Conservation (phyloP, 2,329 filamentous ascomycete species). For the Botrytis deweyae region DNA sequence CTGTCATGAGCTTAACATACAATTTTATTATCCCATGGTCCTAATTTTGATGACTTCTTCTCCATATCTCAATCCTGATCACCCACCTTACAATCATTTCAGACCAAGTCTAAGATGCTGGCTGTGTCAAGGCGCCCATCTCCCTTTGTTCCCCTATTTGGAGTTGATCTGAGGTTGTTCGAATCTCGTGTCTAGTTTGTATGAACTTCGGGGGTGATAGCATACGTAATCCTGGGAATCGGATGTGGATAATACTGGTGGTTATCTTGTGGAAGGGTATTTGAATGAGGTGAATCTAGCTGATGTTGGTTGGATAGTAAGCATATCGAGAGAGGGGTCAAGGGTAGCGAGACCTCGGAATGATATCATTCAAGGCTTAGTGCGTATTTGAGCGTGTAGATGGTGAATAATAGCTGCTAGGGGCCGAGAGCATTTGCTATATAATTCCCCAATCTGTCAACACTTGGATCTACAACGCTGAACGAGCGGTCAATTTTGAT, state of each 20-base stretch:
- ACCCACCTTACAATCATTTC: background rate
- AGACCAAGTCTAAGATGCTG: fast-evolving
- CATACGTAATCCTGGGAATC: fast-evolving
- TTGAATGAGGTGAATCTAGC: background rate
- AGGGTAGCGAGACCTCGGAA: background rate
- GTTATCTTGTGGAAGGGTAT: background rate
- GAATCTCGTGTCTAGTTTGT: background rate
- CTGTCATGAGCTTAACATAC: background rate
- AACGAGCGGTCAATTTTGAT: background rate
- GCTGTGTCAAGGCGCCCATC: background rate
- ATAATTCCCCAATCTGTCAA: background rate
- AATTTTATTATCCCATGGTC: background rate
- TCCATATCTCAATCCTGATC: no score
- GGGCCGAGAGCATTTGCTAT: background rate
- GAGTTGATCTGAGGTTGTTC: background rate
- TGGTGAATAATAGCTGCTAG: background rate
- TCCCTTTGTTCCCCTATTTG: background rate
- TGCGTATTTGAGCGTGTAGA: fast-evolving
- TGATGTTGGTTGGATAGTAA: background rate
- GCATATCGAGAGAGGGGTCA: background rate
- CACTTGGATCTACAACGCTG: background rate
- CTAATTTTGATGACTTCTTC: fast-evolving
- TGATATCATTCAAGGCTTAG: background rate
- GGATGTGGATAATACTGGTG: background rate
- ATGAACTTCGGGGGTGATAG: no score